Conservation (phyloP, 2,329 filamentous ascomycete genomes). For the Xylaria sp. region DNA sequence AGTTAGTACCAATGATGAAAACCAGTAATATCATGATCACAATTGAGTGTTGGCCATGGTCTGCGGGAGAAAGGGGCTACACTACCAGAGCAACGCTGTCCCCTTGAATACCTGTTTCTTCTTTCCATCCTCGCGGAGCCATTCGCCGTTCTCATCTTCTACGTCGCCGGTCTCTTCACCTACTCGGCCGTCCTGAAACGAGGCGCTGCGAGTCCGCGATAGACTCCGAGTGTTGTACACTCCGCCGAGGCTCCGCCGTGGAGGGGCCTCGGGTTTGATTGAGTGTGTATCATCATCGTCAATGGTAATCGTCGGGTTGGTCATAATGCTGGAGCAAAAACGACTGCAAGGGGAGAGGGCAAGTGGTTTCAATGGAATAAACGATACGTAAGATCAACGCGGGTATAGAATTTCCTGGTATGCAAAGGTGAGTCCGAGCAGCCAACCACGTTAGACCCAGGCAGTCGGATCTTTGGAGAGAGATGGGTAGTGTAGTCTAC, state of each 20-base stretch:
- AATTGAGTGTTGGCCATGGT: background rate
- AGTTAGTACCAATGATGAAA: constrained; percentile 7
- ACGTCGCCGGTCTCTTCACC: constrained; percentile 36
- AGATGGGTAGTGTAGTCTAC: background rate
- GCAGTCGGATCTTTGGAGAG: background rate
- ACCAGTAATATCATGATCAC: background rate
- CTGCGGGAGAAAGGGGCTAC: constrained; percentile 21
- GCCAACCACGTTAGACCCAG: background rate
- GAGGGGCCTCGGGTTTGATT: constrained; percentile 31
- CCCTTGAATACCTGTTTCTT: constrained; percentile 47
- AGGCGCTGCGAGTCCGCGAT: constrained; percentile 36
- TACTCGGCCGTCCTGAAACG: constrained; percentile 32
- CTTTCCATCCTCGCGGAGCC: constrained; percentile 41
- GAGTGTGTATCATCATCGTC: constrained; percentile 38
- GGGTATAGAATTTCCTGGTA: background rate
- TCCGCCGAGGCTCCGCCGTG: constrained; percentile 37
- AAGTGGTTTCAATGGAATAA: constrained; percentile 1
- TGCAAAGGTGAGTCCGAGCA: background rate
- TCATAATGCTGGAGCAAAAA: constrained; percentile 30
- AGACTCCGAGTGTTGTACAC: constrained; percentile 44
- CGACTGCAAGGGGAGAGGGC: background rate
- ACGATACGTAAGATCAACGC: constrained; percentile 13
- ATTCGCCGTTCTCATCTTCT: constrained; percentile 43
- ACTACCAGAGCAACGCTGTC: constrained; percentile 44
- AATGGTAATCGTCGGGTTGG: constrained; percentile 37